Base-by-base conservation (phyloP, 1,284 basidiomycete genomes). In the Neolentinus lepideus region DNA sequence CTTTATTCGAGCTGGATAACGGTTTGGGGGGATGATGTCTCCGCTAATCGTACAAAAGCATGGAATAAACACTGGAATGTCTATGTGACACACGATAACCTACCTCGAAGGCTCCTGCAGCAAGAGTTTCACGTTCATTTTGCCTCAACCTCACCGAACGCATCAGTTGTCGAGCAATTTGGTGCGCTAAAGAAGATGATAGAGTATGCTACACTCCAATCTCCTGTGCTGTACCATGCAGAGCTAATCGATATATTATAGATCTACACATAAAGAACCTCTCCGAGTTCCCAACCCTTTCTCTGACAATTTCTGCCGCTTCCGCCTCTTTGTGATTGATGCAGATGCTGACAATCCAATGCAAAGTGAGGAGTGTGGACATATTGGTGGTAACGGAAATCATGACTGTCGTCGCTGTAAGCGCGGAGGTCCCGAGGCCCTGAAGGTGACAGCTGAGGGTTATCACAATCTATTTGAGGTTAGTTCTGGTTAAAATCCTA, bases 271-370 rank as follows among this genome's bases (percentile, higher is more conserved):
- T 22, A 64, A 67, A 22, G 66, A 66, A 43, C 22, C 64, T 0
- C 9, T 50, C 12, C 4, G 22, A 26, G 45, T 47, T 21, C 45
- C 45, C 19, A 25, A 21, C 45, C 45, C 45, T 25, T 8, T 9
- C 9, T 8, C 45, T 9, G 19, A 8, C 10, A 19, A 25, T 8
- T 47, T 47, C 24, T 47, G 10, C 21, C 45, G 22, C 22, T 67
- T 69, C 36, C 62, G 64, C 14, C 51, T 70, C 21, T 53, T 59
- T 25, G 36, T 59, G 0, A 66, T 67, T 55, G 16, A 60, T 11
- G 54, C 68, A 3, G 66, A 70, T 2, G 69, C 67, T 1, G 72
- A 73, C 50, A 74, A 73, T 55, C 72, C 71, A 0, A 63, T 67
- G 53, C 71, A 71, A 55, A 58, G 67, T 0, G 71, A 72, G 48